Evolutionary conservation across 202 grass and related monocot species (phyloP).

Genomic region (Zoysia matrella): DNA sequence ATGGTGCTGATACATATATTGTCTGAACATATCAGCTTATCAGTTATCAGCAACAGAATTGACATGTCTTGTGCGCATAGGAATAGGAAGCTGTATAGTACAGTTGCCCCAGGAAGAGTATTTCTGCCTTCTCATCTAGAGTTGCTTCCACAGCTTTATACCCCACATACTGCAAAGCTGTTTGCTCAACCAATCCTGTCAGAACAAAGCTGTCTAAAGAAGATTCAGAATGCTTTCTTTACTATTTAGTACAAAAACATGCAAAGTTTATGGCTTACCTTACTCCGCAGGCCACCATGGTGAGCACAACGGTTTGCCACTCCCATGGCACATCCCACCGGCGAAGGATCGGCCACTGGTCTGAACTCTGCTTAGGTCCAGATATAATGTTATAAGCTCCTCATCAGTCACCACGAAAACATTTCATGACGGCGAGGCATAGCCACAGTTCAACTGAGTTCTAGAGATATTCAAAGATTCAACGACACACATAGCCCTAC

Average conservation of each 20-base stretch:
- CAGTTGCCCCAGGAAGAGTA: constrained; percentile 89
- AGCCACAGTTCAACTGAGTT: constrained; percentile 5
- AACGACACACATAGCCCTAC: neutral
- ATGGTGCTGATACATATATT: neutral
- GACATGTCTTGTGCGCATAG: constrained; percentile 1
- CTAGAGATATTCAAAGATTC: neutral
- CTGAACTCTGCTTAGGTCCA: constrained; percentile 39
- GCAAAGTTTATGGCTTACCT: constrained; percentile 58
- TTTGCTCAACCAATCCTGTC: constrained; percentile 87
- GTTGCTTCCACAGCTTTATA: constrained; percentile 61
- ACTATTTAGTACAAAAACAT: neutral
- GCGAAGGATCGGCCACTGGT: constrained; percentile 66
- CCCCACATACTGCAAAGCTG: constrained; percentile 63
- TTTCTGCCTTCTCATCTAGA: constrained; percentile 82
- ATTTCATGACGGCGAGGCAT: constrained; percentile 29
- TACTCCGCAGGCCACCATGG: constrained; percentile 75
- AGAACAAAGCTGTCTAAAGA: constrained; percentile 98
- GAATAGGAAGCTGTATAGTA: constrained; percentile 43
- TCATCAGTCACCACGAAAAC: neutral
- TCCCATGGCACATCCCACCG: constrained; percentile 94
- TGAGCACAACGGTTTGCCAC: constrained; percentile 81
- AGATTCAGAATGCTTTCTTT: constrained; percentile 62
- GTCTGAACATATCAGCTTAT: neutral
- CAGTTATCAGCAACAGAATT: neutral
- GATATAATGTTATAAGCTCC: constrained; percentile 5